These are phyloP conservation scores for Coprinopsis sp. DNA, from an alignment of 768 basidiomycete genomes.

Conservation along the genomic window DNA sequence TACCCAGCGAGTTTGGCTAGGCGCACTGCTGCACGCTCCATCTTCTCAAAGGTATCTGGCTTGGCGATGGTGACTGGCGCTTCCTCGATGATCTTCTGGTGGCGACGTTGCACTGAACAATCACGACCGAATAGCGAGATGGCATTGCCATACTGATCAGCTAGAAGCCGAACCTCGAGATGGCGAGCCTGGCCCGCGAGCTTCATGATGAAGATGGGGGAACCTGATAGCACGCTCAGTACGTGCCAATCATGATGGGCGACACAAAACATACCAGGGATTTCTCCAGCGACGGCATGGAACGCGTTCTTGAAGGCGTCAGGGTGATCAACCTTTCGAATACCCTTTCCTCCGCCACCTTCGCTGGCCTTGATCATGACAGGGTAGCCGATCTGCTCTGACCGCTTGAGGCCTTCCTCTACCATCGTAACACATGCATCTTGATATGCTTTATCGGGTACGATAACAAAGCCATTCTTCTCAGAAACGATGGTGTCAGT, in stretches of 20 bases:
- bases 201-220: constrained; percentile 99
- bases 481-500: constrained; percentile 79
- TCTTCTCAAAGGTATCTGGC: constrained; percentile 87
- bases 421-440: constrained; percentile 85
- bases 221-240: constrained; percentile 39
- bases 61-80: constrained; percentile 97
- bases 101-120: constrained; percentile 97
- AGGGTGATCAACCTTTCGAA: constrained; percentile 84
- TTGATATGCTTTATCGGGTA: constrained; percentile 86
- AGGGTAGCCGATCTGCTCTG: constrained; percentile 90
- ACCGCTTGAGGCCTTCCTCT: constrained; percentile 79
- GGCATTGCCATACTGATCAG: constrained; percentile 98
- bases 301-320: constrained; percentile 93
- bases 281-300: constrained; percentile 90
- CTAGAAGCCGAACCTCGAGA: constrained; percentile 95
- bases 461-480: constrained; percentile 90
- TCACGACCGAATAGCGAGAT: constrained; percentile 99
- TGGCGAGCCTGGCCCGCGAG: constrained; percentile 97
- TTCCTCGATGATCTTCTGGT: constrained; percentile 99
- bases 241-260: constrained; percentile 11
- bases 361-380: constrained; percentile 99
- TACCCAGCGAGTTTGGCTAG: constrained; percentile 99
- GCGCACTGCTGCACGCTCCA: constrained; percentile 99
- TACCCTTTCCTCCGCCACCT: constrained; percentile 99
- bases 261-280: constrained; percentile 65